Conservation (phyloP, 441 rosid genomes). For the Aleurites moluccanus region DNA sequence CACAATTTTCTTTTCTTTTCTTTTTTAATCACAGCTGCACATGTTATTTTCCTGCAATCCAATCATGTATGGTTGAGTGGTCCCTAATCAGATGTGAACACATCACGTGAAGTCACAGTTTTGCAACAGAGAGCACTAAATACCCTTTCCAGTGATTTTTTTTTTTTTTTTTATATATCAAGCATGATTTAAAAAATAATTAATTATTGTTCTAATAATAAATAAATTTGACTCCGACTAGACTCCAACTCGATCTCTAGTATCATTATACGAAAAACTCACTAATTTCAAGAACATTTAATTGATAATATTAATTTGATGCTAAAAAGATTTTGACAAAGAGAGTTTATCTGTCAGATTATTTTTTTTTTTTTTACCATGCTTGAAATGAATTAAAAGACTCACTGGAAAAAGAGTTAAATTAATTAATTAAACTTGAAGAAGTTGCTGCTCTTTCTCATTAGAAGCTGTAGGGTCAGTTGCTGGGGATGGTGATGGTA, state of each 20-base stretch:
- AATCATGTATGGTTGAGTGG: conserved; percentile 44
- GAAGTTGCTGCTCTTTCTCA: conserved; percentile 57
- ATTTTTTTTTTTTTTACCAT: conserved; percentile 7
- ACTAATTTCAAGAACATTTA: not conserved
- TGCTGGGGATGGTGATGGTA: conserved; percentile 33
- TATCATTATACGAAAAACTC: too few species aligned
- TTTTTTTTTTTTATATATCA: not conserved
- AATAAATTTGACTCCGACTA: too few species aligned
- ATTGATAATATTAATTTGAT: not conserved
- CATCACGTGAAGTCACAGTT: conserved; percentile 63
- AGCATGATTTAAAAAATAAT: too few species aligned
- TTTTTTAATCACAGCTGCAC: conserved; percentile 26
- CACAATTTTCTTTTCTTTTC: not conserved
- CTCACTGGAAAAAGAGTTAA: conserved; percentile 3
- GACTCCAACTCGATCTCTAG: too few species aligned
- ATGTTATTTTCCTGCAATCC: conserved; percentile 42
- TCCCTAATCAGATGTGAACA: conserved; percentile 47
- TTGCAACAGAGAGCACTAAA: conserved; percentile 16
- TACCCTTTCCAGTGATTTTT: conserved; percentile 6
- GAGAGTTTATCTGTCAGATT: conserved; percentile 29
- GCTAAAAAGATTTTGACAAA: conserved; percentile 22
- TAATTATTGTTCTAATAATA: too few species aligned
- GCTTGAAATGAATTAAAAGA: not conserved
- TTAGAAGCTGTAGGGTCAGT: conserved; percentile 29
- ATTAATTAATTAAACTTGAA: conserved; percentile 40